These are phyloP conservation scores for Saksenaea oblongispora DNA, from an alignment of 371 early-diverging fungal genomes.

Conservation along the genomic window DNA sequence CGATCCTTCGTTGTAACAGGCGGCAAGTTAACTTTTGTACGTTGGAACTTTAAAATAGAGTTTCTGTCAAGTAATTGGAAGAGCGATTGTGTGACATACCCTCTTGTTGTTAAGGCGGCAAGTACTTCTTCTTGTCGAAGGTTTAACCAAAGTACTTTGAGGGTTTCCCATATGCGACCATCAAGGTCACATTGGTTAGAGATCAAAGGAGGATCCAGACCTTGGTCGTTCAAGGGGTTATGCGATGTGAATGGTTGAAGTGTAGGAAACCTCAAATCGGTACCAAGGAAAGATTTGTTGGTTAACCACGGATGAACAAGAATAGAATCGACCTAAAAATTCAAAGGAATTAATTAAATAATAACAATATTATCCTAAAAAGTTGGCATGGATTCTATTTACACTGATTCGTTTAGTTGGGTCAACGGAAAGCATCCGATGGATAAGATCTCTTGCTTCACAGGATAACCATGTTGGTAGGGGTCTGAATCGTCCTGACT, in stretches of 20 bases:
- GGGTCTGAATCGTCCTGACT: constrained; percentile 47
- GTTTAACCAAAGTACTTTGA: constrained; percentile 35
- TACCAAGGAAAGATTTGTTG: constrained; percentile 38
- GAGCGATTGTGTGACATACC: constrained; percentile 18
- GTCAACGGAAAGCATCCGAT: constrained; percentile 58
- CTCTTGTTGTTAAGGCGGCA: constrained; percentile 12
- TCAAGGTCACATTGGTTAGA: constrained; percentile 26
- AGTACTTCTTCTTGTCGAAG: constrained; percentile 25
- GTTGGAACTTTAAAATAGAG: constrained; percentile 25
- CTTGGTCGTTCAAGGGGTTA: constrained; percentile 26
- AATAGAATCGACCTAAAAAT: constrained; percentile 36
- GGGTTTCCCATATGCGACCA: constrained; percentile 41
- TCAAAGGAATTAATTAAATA: constrained; percentile 1
- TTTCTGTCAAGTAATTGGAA: constrained; percentile 2
- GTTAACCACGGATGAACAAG: constrained; percentile 46
- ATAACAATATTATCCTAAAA: background rate
- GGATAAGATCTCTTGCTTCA: constrained; percentile 62
- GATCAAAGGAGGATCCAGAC: constrained; percentile 25
- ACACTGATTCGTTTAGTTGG: constrained; percentile 55
- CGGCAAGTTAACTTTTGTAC: constrained; percentile 45
- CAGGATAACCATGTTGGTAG: constrained; percentile 65
- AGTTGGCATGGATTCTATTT: constrained; percentile 4
- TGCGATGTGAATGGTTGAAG: constrained; percentile 7
- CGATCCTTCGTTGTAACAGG: constrained; percentile 36
- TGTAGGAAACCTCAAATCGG: constrained; percentile 28